Conservation (phyloP, 768 basidiomycete genomes). For the Hygrocybe punicea region DNA sequence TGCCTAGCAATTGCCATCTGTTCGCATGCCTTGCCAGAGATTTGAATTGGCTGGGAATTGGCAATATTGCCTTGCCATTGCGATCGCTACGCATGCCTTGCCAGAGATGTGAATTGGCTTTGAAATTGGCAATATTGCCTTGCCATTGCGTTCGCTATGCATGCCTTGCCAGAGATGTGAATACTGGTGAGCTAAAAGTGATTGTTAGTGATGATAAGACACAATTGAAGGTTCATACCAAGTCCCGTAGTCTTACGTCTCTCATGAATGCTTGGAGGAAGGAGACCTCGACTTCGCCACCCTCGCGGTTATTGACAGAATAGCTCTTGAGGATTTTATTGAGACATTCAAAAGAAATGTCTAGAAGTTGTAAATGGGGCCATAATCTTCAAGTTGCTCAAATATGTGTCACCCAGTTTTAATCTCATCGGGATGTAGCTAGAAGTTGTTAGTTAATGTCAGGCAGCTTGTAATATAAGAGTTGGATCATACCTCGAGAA, state of each 20-base stretch:
- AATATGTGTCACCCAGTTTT: constrained; percentile 33
- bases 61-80: no score
- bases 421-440: constrained; percentile 15
- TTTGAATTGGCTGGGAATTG: no score
- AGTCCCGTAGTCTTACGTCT: neutral
- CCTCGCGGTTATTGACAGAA: constrained; percentile 30
- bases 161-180: no score
- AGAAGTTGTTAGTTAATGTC: constrained; percentile 18
- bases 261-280: neutral
- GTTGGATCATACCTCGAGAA: constrained; percentile 5
- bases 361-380: constrained; percentile 39
- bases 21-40: no score
- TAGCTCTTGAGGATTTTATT: constrained; percentile 38
- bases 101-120: no score
- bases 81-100: no score
- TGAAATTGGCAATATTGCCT: no score
- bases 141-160: no score
- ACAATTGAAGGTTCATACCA: neutral
- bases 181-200: neutral
- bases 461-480: neutral
- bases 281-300: constrained; percentile 11
- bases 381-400: constrained; percentile 26
- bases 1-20: no score
- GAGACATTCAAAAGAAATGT: constrained; percentile 34
- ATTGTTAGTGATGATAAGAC: neutral